These are phyloP conservation scores for Trypanosoma scelopori DNA, from an alignment of 208 protist species.

Conservation along the genomic window DNA sequence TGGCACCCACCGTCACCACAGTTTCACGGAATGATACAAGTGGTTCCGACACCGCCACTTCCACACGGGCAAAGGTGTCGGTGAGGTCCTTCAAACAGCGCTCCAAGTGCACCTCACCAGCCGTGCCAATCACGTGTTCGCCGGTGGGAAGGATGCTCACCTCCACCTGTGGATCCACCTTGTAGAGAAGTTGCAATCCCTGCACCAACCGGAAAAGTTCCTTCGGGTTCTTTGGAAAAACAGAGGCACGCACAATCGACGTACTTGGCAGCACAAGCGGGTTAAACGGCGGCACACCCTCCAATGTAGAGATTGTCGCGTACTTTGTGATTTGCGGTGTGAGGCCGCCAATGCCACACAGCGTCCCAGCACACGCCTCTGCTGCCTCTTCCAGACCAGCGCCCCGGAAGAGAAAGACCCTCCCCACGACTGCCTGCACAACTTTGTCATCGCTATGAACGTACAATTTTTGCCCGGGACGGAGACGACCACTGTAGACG, in stretches of 20 bases:
- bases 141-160: constrained; percentile 93
- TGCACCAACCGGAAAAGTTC: constrained; percentile 63
- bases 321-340: constrained; percentile 92
- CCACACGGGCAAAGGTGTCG: constrained; percentile 85
- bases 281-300: constrained; percentile 76
- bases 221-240: constrained; percentile 89
- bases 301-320: constrained; percentile 88
- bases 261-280: constrained; percentile 87
- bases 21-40: constrained; percentile 90
- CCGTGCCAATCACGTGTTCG: constrained; percentile 95
- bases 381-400: constrained; percentile 87
- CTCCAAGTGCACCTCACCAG: constrained; percentile 97
- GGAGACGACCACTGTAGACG: constrained; percentile 95
- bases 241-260: constrained; percentile 96
- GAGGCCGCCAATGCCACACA: constrained; percentile 95
- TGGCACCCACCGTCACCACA: constrained; percentile 45
- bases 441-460: constrained; percentile 77
- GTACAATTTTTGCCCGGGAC: constrained; percentile 83
- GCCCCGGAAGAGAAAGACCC: constrained; percentile 94
- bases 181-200: constrained; percentile 94
- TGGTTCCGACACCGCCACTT: constrained; percentile 83
- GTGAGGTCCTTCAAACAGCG: constrained; percentile 94
- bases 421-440: constrained; percentile 49
- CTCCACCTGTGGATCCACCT: constrained; percentile 95
- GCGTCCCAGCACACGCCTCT: constrained; percentile 72